phyloP scores from a whole-genome alignment of 352 stramenopile genomes.

The Phytophthora syringae region DNA sequence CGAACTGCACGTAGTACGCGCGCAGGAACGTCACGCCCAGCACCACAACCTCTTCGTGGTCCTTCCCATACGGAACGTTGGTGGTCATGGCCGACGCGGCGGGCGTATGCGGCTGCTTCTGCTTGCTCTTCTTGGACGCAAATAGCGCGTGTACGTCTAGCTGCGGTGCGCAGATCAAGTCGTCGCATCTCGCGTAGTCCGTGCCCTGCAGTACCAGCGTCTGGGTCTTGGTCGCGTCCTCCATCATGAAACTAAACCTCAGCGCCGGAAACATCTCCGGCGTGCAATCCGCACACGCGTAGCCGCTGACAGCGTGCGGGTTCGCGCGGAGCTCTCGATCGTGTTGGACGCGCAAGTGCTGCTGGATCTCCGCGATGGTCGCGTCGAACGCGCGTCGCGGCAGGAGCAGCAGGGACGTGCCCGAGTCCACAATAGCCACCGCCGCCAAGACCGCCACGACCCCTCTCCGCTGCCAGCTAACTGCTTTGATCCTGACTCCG shows the following conservation, averaged over 20 bases:
- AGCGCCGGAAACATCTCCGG: slow-evolving; percentile 63
- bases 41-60: slow-evolving; percentile 48
- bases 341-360: slow-evolving; percentile 38
- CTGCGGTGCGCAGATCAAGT: slow-evolving; percentile 55
- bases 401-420: slow-evolving; percentile 70
- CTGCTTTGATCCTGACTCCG: slow-evolving; percentile 9
- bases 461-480: slow-evolving; percentile 6
- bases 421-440: slow-evolving; percentile 69
- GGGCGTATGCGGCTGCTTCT: slow-evolving; percentile 7
- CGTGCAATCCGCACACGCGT: slow-evolving; percentile 49
- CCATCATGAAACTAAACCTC: slow-evolving; percentile 48
- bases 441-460: slow-evolving; percentile 26
- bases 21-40: slow-evolving; percentile 72
- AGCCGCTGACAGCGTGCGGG: slow-evolving; percentile 45
- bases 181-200: slow-evolving; percentile 76
- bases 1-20: slow-evolving; percentile 74
- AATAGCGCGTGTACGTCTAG: slow-evolving; percentile 61
- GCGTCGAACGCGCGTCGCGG: slow-evolving; percentile 48
- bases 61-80: slow-evolving; percentile 13
- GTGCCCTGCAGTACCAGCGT: slow-evolving; percentile 54
- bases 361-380: slow-evolving; percentile 45
- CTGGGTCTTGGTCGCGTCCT: slow-evolving; percentile 24
- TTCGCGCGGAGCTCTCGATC: slow-evolving; percentile 31
- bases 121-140: slow-evolving; percentile 29
- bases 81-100: slow-evolving; percentile 17